Percentiles rank a stretch among this genome's conserved stretches.
phyloP scores from a whole-genome alignment of 306 rosid species.

The Prunus davidiana region DNA sequence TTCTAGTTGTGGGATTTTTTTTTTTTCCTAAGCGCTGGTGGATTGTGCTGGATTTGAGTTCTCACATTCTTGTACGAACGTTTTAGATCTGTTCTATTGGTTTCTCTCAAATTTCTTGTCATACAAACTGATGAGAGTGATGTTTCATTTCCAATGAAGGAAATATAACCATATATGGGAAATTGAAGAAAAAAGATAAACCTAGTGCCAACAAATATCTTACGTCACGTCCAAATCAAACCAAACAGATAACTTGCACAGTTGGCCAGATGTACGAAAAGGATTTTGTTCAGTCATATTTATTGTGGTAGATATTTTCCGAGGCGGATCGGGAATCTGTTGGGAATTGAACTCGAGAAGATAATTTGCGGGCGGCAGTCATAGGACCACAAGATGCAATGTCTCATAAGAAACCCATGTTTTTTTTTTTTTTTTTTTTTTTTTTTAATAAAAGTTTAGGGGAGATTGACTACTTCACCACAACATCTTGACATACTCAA shows the following conservation, averaged over 20 bases:
- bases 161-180: no score
- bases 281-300: background rate
- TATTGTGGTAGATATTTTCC: slow-evolving; percentile 2
- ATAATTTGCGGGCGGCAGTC: slow-evolving; percentile 12
- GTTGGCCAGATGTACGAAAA: no score
- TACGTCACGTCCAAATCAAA: no score
- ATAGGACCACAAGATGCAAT: background rate
- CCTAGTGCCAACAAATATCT: no score
- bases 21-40: background rate
- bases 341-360: background rate
- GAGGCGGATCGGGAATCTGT: background rate
- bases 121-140: no score
- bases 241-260: no score
- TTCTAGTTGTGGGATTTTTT: background rate
- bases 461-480: no score
- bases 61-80: background rate
- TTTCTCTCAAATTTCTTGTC: background rate
- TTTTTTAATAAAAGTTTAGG: no score
- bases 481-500: no score
- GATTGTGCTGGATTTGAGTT: background rate
- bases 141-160: no score
- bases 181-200: no score
- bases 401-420: background rate
- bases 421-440: no score
- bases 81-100: background rate